Evolutionary conservation across 208 protist genomes (phyloP), one percentile per base, ranked within the genome.

Genomic region (Histomonas meleagridis): DNA sequence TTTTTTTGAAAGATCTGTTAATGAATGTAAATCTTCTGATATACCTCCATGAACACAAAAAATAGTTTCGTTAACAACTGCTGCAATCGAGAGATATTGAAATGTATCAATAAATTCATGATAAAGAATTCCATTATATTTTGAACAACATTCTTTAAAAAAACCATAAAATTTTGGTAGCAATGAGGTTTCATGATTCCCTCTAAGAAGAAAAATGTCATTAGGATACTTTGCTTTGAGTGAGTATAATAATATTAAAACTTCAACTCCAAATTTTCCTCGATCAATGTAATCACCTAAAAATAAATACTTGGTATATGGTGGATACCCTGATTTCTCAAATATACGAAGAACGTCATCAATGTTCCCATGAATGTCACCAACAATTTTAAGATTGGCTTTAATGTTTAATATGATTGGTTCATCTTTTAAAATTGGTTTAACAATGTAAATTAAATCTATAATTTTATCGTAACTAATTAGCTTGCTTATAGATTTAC

Each of bases 91-190:
- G 46, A 97, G 93, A 92, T 95, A 96, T 92, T 97, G 95, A 65
- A 97, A 97, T 35, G 97, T 93, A 32, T 95, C 91, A 38, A 94
- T 96, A 92, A 95, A 97, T 78, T 96, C 96, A 78, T 95, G 94
- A 95, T 95, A 97, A 21, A 94, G 93, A 92, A 95, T 96, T 28
- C 94, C 93, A 93, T 96, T 96, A 91, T 97, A 97, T 91, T 97
- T 97, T 70, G 94, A 91, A 92, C 95, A 90, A 62, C 96, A 97
- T 92, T 97, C 96, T 69, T 97, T 95, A 92, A 96, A 97, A 91
- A 97, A 97, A 40, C 96, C 96, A 92, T 97, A 97, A 0, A 95
- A 95, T 96, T 97, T 95, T 16, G 96, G 97, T 90, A 98, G 97
- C 91, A 97, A 95, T 55, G 96, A 91, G 38, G 92, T 95, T 92